Evolutionary conservation across 169 alveolate genomes (phyloP), one percentile per base, ranked within the genome.

Genomic region (Neospora caninum): DNA sequence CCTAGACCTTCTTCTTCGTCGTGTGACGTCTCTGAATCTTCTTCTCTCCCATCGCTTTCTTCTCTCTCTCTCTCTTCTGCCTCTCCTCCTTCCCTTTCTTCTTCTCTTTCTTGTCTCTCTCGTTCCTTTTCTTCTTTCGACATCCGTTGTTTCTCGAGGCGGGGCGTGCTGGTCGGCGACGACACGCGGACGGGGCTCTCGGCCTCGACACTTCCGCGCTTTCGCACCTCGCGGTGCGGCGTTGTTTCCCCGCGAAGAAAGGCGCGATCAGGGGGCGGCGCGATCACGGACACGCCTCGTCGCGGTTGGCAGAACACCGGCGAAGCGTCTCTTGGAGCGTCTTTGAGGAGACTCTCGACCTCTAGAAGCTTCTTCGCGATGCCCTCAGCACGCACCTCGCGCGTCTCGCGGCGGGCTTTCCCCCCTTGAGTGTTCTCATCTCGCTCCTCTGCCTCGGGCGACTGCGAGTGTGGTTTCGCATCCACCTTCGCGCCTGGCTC

Each of bases 121-220:
- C n/a, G 73, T 22, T 16, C 73, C 73, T 64, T 27, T 64, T 64
- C 73, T 16, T 27, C n/a, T 27, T 29, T 16, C 34, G 34, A 27
- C 73, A 16, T 64, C 31, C 73, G 73, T 29, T 64, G 73, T 29
- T 64, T 64, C 73, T 64, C 73, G 7, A 64, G 73, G 73, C 73
- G 73, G 31, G 73, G 73, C 31, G 73, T 64, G 73, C 73, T 64
- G n/a, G 73, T 64, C n/a, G 73, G 73, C 73, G 73, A 64, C 31
- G 73, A 9, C 73, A 29, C 73, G n/a, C 34, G 16, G 7, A 64
- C 73, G n/a, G 73, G 73, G n/a, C 73, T 64, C 34, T 16, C 73
- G 16, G 73, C 73, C 31, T 64, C 73, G 73, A 9, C 20, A 29
- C 73, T 64, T 64, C 73, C 7, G 16, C 73, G 16, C 73, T 16